Base-by-base conservation (phyloP, 176 grass and related monocot genomes). In the Oryza nivara region DNA sequence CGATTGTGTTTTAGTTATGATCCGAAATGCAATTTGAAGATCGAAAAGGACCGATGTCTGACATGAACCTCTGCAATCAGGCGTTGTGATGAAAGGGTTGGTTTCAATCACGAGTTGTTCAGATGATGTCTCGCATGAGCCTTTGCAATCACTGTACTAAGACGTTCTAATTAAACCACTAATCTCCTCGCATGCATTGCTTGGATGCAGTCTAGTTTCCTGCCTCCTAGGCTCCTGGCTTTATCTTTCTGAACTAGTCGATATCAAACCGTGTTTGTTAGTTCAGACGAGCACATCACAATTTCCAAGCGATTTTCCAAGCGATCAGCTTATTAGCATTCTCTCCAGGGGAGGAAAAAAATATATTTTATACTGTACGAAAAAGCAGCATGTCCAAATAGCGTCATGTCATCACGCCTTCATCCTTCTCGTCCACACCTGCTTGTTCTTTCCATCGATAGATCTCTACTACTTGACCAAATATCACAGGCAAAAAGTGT, bases 351-450 rank as follows among this genome's bases (percentile, higher is more conserved):
- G 16, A 56, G 14, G 15, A 56, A 56, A 56, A 56, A 61, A 60
- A 36, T 30, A 20, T 36, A 36, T 36, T 41, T 7, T 41, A 22
- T 8, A 3, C 7, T 22, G 11, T 32, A 25, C 3, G 20, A 66
- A 64, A 84, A 46, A 15, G 12, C 23, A 45, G 84, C 76, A 47
- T 36, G 65, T 14, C 71, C 4, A 9, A 9, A 19, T 41, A 63
- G 65, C 65, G 49, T 75, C 84, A 80, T 74, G 70, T 86, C 65
- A 58, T 58, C 54, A 30, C 22, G 45, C 23, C 85, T 13, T 73
- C 70, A 14, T 5, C 51, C 26, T 22, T 87, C 79, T 63, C 72
- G 47, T 82, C 78, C 64, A 76, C 85, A 70, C 49, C 38, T 47
- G 49, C 36, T 38, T 38, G 36, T 38, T 65, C 58, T 40, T 26